Percentiles rank a stretch among this genome's conserved stretches.
Conservation (phyloP, 345 rosid species). For the Moringa oleifera region DNA sequence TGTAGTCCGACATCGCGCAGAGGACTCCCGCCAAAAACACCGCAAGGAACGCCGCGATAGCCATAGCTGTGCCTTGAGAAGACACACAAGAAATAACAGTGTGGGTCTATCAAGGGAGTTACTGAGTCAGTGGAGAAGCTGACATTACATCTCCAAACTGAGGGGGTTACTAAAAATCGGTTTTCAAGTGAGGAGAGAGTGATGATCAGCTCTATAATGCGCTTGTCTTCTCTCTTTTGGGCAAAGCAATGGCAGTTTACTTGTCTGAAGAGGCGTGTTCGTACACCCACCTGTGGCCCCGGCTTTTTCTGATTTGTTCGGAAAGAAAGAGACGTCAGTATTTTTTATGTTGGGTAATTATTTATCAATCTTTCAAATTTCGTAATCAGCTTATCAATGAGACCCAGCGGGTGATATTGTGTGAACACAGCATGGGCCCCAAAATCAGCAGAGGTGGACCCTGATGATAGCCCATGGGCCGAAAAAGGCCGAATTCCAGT, state of each 20-base stretch:
- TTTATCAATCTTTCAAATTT: no score
- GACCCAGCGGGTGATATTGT: no score
- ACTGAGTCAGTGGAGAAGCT: neutral
- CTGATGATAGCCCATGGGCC: no score
- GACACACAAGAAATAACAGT: no score
- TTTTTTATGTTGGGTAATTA: no score
- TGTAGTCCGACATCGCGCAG: slow-evolving; percentile 36
- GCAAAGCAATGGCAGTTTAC: neutral
- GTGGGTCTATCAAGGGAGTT: neutral
- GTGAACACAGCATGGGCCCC: no score
- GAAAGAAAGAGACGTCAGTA: neutral
- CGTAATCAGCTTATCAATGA: no score
- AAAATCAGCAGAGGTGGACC: no score
- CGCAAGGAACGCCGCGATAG: slow-evolving; percentile 9
- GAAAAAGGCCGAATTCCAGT: slow-evolving; percentile 10
- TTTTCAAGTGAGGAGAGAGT: no score
- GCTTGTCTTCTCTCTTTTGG: neutral
- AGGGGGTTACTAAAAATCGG: no score
- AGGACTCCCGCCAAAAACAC: slow-evolving; percentile 17
- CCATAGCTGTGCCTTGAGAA: slow-evolving; percentile 3
- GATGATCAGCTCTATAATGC: neutral
- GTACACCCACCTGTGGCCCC: no score
- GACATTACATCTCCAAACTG: neutral
- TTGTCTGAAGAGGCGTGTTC: neutral
- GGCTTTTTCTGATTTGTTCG: no score